phyloP scores from a whole-genome alignment of 2,329 filamentous ascomycete genomes.

The Ophiostoma quercus region DNA sequence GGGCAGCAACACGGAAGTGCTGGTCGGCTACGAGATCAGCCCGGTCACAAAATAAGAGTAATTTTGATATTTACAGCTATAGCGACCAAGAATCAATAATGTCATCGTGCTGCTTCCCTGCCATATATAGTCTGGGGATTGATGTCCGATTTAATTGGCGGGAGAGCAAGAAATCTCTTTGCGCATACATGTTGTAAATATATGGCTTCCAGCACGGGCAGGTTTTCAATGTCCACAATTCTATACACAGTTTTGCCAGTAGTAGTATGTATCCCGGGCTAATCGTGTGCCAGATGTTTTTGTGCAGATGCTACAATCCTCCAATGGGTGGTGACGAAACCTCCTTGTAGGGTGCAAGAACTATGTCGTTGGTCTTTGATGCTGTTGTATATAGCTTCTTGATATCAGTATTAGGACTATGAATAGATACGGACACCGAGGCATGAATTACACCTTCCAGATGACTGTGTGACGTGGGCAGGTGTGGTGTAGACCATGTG shows the following conservation, averaged over 20 bases:
- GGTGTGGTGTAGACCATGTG: background rate
- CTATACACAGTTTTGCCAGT: too few species aligned
- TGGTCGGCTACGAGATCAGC: slow-evolving; percentile 89
- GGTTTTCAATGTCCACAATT: too few species aligned
- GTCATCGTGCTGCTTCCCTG: background rate
- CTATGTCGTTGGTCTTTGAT: background rate
- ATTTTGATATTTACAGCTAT: background rate
- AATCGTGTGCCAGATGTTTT: background rate
- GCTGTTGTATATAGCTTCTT: background rate
- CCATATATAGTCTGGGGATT: background rate
- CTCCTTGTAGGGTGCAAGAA: background rate
- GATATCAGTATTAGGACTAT: background rate
- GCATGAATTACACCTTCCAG: background rate
- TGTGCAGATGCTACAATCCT: background rate
- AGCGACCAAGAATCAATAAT: background rate
- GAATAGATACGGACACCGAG: background rate
- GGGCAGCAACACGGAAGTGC: slow-evolving; percentile 78
- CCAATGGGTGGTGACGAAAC: background rate
- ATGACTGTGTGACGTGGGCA: background rate
- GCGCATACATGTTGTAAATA: too few species aligned
- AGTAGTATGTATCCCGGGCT: background rate
- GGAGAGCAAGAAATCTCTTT: background rate
- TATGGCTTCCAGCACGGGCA: too few species aligned
- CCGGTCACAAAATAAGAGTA: slow-evolving; percentile 17
- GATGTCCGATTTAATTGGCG: background rate